Conservation (phyloP, 2,329 filamentous ascomycete species). For the Phialophora expanda region DNA sequence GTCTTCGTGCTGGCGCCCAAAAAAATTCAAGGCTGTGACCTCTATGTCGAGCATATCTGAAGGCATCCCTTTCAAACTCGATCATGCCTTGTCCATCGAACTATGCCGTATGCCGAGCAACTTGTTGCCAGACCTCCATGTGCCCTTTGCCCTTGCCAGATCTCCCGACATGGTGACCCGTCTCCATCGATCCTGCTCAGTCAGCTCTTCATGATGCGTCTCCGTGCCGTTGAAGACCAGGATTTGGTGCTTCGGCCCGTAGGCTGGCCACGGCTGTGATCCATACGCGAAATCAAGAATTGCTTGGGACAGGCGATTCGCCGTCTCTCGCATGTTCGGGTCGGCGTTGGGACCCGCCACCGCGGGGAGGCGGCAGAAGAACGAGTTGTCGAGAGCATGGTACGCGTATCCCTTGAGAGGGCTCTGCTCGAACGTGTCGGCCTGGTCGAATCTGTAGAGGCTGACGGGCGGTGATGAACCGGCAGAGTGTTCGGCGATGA, state of each 20-base stretch:
- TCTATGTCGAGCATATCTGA: not conserved
- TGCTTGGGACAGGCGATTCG: constrained; percentile 17
- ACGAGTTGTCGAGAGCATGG: constrained; percentile 26
- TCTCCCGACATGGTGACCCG: constrained; percentile 16
- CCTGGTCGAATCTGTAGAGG: constrained; percentile 27
- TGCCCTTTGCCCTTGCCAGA: constrained; percentile 14
- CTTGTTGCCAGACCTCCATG: constrained; percentile 15
- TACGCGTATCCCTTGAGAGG: constrained; percentile 25
- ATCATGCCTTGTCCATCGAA: constrained; percentile 13
- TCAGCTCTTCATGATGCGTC: constrained; percentile 4
- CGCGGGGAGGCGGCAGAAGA: constrained; percentile 29
- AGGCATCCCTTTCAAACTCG: not conserved
- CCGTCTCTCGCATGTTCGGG: constrained; percentile 18
- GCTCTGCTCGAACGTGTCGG: constrained; percentile 20
- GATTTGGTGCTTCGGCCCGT: constrained; percentile 12
- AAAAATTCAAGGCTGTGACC: no score
- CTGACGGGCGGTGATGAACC: constrained; percentile 18
- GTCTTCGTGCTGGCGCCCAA: no score
- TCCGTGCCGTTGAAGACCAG: constrained; percentile 6
- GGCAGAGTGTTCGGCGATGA: constrained; percentile 15
- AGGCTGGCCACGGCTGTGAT: constrained; percentile 23
- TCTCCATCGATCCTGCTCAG: constrained; percentile 24
- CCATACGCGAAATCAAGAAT: constrained; percentile 20
- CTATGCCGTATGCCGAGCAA: constrained; percentile 16
- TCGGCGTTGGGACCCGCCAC: constrained; percentile 22